Base-by-base conservation (phyloP, 495 filamentous ascomycete species). In the Eremomyces bilateralis region DNA sequence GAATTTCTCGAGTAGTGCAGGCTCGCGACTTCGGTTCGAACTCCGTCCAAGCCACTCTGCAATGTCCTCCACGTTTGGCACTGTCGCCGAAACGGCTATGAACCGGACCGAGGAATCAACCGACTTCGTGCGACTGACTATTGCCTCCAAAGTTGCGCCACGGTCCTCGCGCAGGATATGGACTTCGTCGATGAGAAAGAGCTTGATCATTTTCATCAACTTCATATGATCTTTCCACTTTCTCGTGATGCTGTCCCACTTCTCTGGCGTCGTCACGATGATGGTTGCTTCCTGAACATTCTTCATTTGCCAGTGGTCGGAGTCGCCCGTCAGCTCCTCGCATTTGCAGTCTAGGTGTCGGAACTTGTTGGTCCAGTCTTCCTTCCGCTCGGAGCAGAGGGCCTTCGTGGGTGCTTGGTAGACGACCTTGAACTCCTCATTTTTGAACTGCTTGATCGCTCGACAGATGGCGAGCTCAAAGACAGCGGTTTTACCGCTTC, bases 171-270 rank as follows among this genome's bases (percentile, higher is more conserved):
- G 92, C 33, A 97, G 64, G 24, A 93, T 84, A 47, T 97, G 88
- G 0, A 97, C 84, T 46, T 97, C 88, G 47, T 97, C 88, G 41
- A 97, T 90, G 15, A 97, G 65, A 36, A 94, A 92, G 0, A 97
- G 56, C 45, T 81, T 81, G 18, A 97, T 72, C 41, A 94, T 57
- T 41, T 81, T 68, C 55, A 95, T 71, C 16, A 97, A 58, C 43
- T 65, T 79, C 32, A 63, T 62, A 47, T 95, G 81, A 44, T 95
- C 88, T 44, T 79, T 73, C 88, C 88, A 97, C 52, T 83, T 88
- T 20, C 88, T 66, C 1, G 88, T 97, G 53, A 97, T 77, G 39
- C 81, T 91, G 53, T 97, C 88, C 88, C 88, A 97, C 51, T 97
- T 97, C 53, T 97, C 88, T 1, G 88, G 88, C 0, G 88, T 97